Evolutionary conservation across 148 eudicot species (phyloP).

Genomic region (Camellia lanceoleosa): DNA sequence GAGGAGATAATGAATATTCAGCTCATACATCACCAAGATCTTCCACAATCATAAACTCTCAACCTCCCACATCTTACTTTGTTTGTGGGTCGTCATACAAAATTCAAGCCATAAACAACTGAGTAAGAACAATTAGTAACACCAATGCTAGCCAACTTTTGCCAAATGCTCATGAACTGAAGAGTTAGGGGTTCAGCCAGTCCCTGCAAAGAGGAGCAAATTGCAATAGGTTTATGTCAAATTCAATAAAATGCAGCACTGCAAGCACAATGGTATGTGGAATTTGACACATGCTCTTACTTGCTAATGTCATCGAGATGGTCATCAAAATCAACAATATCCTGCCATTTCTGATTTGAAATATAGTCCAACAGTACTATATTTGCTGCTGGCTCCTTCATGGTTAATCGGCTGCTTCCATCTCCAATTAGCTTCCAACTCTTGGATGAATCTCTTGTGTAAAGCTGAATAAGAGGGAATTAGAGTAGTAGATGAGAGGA

Average conservation of each 20-base stretch:
- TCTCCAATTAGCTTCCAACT: conserved; percentile 64
- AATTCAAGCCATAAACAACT: neutral
- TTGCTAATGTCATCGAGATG: conserved; percentile 85
- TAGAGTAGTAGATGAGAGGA: too few relatives aligned
- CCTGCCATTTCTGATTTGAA: conserved; percentile 61
- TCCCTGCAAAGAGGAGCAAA: conserved; percentile 48
- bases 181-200: conserved; percentile 67
- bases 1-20: neutral
- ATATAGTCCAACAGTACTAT: conserved; percentile 58
- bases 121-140: neutral
- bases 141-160: neutral
- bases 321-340: conserved; percentile 77
- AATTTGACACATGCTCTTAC: conserved; percentile 32
- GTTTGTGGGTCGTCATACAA: neutral
- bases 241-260: neutral
- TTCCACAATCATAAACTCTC: neutral
- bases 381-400: conserved; percentile 75
- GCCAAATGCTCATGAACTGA: conserved; percentile 21
- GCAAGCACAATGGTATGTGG: neutral
- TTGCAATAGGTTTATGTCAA: neutral
- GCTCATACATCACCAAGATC: neutral
- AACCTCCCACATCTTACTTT: neutral
- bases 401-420: conserved; percentile 44
- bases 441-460: conserved; percentile 63
- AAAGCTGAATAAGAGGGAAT: conserved; percentile 37